Evolutionary conservation across 371 early-diverging fungal genomes (phyloP), one percentile per base, ranked within the genome.

Genomic region (Actinomortierella ambigua): DNA sequence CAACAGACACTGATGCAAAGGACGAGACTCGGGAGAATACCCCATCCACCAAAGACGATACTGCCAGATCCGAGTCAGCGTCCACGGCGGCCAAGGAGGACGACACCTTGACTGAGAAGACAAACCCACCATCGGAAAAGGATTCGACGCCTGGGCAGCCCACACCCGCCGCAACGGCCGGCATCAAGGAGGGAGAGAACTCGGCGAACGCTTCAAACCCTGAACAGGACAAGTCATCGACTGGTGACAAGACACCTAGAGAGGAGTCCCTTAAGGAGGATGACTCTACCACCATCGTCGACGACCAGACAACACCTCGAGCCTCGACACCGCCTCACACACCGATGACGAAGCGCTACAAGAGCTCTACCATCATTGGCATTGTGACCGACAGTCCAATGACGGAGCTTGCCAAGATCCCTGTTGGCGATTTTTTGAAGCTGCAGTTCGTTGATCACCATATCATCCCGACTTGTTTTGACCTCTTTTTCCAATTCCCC

Each of bases 401-500:
- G 54, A 24, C 40, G 0, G 42, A 40, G 3, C 26, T 53, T 2
- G 57, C 48, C 27, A 48, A 39, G 28, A 61, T 85, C 27, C 81
- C 87, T 8, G 84, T 85, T 3, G 93, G 92, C 3, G 91, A 91
- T 68, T 76, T 83, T 56, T 76, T 91, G 59, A 89, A 90, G 60
- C 68, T 82, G 49, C 83, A 84, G 57, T 83, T 89, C 41, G 85
- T 90, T 15, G 79, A 88, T 49, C 78, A 88, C 59, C 69, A 75
- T 23, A 89, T 88, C 40, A 65, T 91, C 58, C 84, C 87, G 3
- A 77, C 81, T 18, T 82, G 83, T 53, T 65, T 83, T 59, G 90
- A 92, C 59, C 76, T 96, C 44, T 96, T 96, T 63, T 95, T 96
- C 81, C 79, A 81, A 23, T 94, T 91, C 71, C 88, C 90, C 23